Conservation (phyloP, 1,139 yeast species). For the Lodderomyces jiufengensis region DNA sequence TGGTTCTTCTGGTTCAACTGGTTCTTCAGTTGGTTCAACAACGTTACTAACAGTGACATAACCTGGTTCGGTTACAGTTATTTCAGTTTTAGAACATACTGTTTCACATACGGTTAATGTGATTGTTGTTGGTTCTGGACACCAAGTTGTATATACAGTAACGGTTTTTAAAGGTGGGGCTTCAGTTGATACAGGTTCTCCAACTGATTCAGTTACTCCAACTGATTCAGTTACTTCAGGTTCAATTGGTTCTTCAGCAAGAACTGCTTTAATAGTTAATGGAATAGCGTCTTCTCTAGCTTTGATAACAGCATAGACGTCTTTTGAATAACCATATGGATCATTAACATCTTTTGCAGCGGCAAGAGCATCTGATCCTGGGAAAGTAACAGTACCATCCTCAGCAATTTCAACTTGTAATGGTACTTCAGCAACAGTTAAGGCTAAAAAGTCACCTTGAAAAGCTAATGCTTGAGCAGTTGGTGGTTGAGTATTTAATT, state of each 20-base stretch:
- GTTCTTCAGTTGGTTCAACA: no score
- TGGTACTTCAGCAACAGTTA: constrained; percentile 16
- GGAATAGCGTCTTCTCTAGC: constrained; percentile 18
- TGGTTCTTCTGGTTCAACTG: no score
- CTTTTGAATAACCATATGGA: constrained; percentile 38
- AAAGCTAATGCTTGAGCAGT: constrained; percentile 10
- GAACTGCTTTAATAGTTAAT: constrained; percentile 15
- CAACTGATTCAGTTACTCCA: background rate
- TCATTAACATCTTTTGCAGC: constrained; percentile 42
- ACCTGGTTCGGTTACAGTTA: constrained; percentile 6
- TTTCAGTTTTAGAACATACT: constrained; percentile 6
- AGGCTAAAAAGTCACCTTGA: constrained; percentile 11
- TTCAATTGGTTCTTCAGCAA: constrained; percentile 10
- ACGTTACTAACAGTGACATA: constrained; percentile 6
- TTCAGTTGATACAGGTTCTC: background rate
- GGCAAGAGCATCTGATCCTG: constrained; percentile 29
- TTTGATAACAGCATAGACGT: constrained; percentile 22
- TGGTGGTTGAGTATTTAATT: constrained; percentile 5
- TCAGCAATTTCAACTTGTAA: constrained; percentile 16
- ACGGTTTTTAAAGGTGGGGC: constrained; percentile 3
- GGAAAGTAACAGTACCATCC: constrained; percentile 23
- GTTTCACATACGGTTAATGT: constrained; percentile 10
- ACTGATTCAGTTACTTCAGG: constrained; percentile 1
- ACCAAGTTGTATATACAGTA: constrained; percentile 9
- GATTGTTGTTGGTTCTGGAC: constrained; percentile 12